Base-by-base conservation (phyloP, 2,329 filamentous ascomycete species). In the Leptographium flavum region DNA sequence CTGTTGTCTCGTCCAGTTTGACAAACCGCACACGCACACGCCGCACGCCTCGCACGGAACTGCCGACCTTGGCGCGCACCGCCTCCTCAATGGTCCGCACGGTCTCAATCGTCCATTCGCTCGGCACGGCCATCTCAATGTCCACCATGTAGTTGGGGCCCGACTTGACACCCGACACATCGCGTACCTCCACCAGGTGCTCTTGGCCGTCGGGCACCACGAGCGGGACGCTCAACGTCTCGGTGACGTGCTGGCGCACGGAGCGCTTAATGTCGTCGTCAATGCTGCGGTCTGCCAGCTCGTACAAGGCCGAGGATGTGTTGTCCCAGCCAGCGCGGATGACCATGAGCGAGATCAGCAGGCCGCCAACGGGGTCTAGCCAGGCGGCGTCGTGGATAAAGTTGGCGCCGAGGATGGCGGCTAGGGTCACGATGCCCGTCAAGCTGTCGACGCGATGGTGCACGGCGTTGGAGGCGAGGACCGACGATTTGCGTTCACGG, bases 91-190 rank as follows among this genome's bases (percentile, higher is more conserved):
- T 69, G 15, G 72, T 65, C 32, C 76, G 70, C 8, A 81, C 75
- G 45, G 83, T 74, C 44, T 79, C 75, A 6, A 98, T 68, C 0
- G 83, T 83, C 83, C 84, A 94, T 30, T 68, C 66, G 21, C 71
- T 74, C 0, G 90, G 87, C 15, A 93, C 84, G 2, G 77, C 83
- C 49, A 96, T 65, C 60, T 94, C 88, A 8, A 98, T 62, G 55
- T 96, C 92, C 54, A 96, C 80, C 27, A 96, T 70, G 60, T 93
- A 95, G 65, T 95, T 98, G 62, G 95, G 92, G 27, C 92, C 92
- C 4, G 87, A 92, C 65, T 98, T 98, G 63, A 94, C 74, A 45
- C 92, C 92, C 52, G 87, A 83, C 3, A 96, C 74, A 38, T 85
- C 82, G 38, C 82, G 75, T 39, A 95, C 65, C 56, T 85, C 77